These are phyloP conservation scores for Fraxinus velutina DNA, from an alignment of 305 asterid species.

Conservation along the genomic window DNA sequence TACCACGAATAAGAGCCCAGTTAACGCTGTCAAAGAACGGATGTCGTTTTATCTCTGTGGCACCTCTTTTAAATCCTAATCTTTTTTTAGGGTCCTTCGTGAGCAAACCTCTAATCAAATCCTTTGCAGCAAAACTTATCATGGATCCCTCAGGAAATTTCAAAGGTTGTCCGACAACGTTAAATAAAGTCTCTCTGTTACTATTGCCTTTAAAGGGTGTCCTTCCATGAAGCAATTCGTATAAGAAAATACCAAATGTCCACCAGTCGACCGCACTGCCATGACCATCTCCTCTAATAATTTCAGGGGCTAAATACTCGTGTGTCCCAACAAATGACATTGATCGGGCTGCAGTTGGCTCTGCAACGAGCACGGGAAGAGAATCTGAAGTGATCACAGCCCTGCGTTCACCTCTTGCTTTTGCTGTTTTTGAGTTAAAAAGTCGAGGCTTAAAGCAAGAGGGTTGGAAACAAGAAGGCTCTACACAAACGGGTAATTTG, in stretches of 20 bases:
- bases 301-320: slow-evolving; percentile 88
- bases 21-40: slow-evolving; percentile 71
- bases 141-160: slow-evolving; percentile 64
- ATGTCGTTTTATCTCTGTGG: slow-evolving; percentile 80
- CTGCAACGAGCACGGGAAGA: slow-evolving; percentile 70
- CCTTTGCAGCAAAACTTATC: slow-evolving; percentile 74
- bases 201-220: slow-evolving; percentile 85
- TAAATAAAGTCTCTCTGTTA: slow-evolving; percentile 80
- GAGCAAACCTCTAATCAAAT: slow-evolving; percentile 74
- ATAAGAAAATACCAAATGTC: slow-evolving; percentile 84
- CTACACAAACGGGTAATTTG: slow-evolving; percentile 64
- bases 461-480: slow-evolving; percentile 80
- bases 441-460: slow-evolving; percentile 76
- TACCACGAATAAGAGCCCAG: slow-evolving; percentile 85
- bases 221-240: slow-evolving; percentile 78
- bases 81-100: slow-evolving; percentile 82
- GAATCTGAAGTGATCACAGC: slow-evolving; percentile 35
- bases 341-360: slow-evolving; percentile 83
- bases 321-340: slow-evolving; percentile 97
- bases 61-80: slow-evolving; percentile 76
- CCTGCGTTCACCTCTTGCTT: slow-evolving; percentile 37
- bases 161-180: slow-evolving; percentile 77
- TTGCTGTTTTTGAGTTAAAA: slow-evolving; percentile 48
- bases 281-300: slow-evolving; percentile 88
- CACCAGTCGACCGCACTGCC: slow-evolving; percentile 98